Evolutionary conservation across 1,284 basidiomycete species (phyloP).

Genomic region (Austroboletus niveus): DNA sequence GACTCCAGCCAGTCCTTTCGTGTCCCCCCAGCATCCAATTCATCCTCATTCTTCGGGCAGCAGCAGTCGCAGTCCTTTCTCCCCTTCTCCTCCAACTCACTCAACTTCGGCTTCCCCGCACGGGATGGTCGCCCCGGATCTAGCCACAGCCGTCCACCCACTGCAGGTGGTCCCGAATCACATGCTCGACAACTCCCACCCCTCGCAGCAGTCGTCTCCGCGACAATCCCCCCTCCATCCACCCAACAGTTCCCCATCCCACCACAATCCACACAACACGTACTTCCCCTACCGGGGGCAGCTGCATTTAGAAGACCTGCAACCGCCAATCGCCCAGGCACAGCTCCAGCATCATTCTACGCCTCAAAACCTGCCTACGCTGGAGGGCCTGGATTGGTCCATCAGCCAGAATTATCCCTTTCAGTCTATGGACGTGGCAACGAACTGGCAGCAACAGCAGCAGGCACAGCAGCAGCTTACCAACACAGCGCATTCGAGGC

Average conservation of each 20-base stretch:
- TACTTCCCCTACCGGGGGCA: conserved; percentile 45
- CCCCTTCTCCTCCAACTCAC: conserved; percentile 47
- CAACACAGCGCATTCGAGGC: conserved; percentile 32
- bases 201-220: conserved; percentile 70
- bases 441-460: conserved; percentile 31
- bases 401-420: conserved; percentile 44
- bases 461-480: conserved; percentile 27
- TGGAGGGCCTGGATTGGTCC: conserved; percentile 51
- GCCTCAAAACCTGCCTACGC: conserved; percentile 42
- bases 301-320: conserved; percentile 41
- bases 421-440: conserved; percentile 37
- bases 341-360: conserved; percentile 60
- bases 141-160: conserved; percentile 46
- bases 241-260: conserved; percentile 32
- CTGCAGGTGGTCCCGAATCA: conserved; percentile 36
- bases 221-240: conserved; percentile 50
- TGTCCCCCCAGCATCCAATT: conserved; percentile 41
- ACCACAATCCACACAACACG: conserved; percentile 40
- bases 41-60: conserved; percentile 39
- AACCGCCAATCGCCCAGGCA: conserved; percentile 56
- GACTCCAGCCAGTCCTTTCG: conserved; percentile 70
- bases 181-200: conserved; percentile 62
- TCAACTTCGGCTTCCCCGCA: conserved; percentile 49
- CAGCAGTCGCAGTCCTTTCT: conserved; percentile 66
- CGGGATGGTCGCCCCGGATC: conserved; percentile 46